Base-by-base conservation (phyloP, 768 basidiomycete species). In the Tricholoma matsutake region DNA sequence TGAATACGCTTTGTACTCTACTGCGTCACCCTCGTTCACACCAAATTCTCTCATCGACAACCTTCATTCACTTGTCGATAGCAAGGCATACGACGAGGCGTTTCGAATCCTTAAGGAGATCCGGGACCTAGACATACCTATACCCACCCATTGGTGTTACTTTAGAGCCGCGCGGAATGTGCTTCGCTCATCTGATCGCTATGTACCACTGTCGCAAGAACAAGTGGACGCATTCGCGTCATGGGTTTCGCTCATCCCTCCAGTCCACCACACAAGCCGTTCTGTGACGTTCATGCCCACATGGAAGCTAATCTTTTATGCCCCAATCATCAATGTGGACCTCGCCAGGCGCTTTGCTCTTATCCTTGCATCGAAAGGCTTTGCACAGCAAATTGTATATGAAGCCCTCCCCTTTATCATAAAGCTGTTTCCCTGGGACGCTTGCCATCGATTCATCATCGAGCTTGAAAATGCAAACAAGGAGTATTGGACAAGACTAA, bases 341-440 rank as follows among this genome's bases (percentile, higher is more conserved):
- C 58, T 78, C 20, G 64, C 76, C 29, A 67, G 70, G 34, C 65
- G 65, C 11, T 72, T 76, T 43, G 66, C 74, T 22, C 60, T 75
- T n/a, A 68, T 78, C 22, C 65, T 76, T 47, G 71, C 78, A 4
- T 64, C 62, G 4, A 82, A 81, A 64, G 81, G 81, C 4, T 80
- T 76, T 60, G 61, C 61, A 3, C 39, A 61, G 10, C 43, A 60
- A 1, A 56, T 79, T 18, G 56, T 56, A 31, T 39, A 31, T 4
- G 62, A 65, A 7, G 64, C 73, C 54, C 60, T 83, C 32, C 73
- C 77, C 1, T 69, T 71, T 4, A 68, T 88, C 18, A 71, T 81
- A 39, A 79, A 79, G 20, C 82, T 78, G 68, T 75, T 80, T 2
- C 59, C 69, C 5, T 72, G 73, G 3, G 63, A 71, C 1, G 65